Evolutionary conservation across 2,329 filamentous ascomycete genomes (phyloP), one percentile per base, ranked within the genome.

Genomic region (Aaosphaeria pasadenensis): DNA sequence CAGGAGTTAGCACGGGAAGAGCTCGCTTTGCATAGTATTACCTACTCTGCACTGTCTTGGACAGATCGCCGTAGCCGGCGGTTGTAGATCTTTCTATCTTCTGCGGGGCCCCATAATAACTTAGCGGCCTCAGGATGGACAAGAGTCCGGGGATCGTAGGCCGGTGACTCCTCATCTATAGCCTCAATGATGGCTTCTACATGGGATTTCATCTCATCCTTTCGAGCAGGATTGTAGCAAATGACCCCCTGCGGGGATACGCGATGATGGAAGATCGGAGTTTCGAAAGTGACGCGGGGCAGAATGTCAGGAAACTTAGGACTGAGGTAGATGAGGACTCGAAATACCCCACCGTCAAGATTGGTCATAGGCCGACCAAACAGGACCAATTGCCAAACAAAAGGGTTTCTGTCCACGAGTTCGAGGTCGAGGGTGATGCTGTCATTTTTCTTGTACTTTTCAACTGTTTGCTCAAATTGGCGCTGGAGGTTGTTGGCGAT

Each of bases 291-390:
- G 47, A 91, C 87, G 32, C 92, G 85, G 28, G 92, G 94, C 60
- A 96, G 89, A 58, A 95, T 89, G 38, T 89, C 83, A 0, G 94
- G 94, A 62, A 96, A 97, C 5, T 84, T 82, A 5, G 89, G 86
- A 59, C 90, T 95, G 60, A 97, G 86, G 60, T 78, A 78, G 47
- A 97, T 77, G 59, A 80, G 86, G 67, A 96, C 86, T 51, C 83
- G 83, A 74, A 97, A 92, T 51, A 97, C 81, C 2, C 92, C 64
- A 11, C 91, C 92, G 59, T 97, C 92, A 2, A 97, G 81, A 57
- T 95, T 91, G 5, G 91, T 95, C 87, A 94, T 95, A 1, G 91
- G 89, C 46, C 86, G 83, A 29, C 94, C 94, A 65, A 96, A 95
- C 66, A 96, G 91, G 1, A 89, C 94, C 50, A 97, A 69, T 17